phyloP scores from a whole-genome alignment of 1,139 yeast species.

The Lodderomyces margitis region DNA sequence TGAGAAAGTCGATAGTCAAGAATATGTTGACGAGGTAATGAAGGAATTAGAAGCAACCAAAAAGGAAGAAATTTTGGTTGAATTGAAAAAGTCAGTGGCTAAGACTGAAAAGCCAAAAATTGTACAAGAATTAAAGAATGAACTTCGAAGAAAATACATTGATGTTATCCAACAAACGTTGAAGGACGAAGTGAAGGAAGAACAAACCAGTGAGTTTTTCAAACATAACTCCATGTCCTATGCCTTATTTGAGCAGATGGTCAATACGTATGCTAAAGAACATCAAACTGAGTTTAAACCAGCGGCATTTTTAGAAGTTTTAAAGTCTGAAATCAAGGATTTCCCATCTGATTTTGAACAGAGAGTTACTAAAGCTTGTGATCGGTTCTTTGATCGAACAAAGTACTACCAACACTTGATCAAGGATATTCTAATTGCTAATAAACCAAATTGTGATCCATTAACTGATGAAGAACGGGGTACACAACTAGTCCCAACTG shows the following conservation, averaged over 20 bases:
- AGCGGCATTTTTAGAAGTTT: conserved; percentile 16
- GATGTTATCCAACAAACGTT: conserved; percentile 19
- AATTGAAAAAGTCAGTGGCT: conserved; percentile 11
- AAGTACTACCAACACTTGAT: conserved; percentile 17
- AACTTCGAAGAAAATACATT: conserved; percentile 11
- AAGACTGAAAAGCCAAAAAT: conserved; percentile 11
- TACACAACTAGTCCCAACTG: conserved; percentile 18
- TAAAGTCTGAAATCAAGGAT: conserved; percentile 18
- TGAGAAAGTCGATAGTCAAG: conserved; percentile 13
- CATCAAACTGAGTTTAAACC: conserved; percentile 19
- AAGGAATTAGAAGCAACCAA: conserved; percentile 15
- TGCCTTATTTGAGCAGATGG: conserved; percentile 22
- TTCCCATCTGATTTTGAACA: conserved; percentile 9
- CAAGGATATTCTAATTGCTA: conserved; percentile 18
- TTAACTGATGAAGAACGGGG: conserved; percentile 25
- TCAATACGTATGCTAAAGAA: conserved; percentile 19
- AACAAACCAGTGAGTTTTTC: conserved; percentile 22
- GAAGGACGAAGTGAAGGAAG: conserved; percentile 16
- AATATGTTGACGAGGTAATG: conserved; percentile 11
- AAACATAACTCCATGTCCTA: conserved; percentile 20
- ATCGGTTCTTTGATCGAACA: conserved; percentile 17
- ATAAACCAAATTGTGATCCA: conserved; percentile 23
- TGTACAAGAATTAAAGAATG: conserved; percentile 12
- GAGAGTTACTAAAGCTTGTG: conserved; percentile 12
- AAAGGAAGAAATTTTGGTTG: conserved; percentile 13